phyloP scores from a whole-genome alignment of 1,139 yeast genomes.

The Candida sp. region DNA sequence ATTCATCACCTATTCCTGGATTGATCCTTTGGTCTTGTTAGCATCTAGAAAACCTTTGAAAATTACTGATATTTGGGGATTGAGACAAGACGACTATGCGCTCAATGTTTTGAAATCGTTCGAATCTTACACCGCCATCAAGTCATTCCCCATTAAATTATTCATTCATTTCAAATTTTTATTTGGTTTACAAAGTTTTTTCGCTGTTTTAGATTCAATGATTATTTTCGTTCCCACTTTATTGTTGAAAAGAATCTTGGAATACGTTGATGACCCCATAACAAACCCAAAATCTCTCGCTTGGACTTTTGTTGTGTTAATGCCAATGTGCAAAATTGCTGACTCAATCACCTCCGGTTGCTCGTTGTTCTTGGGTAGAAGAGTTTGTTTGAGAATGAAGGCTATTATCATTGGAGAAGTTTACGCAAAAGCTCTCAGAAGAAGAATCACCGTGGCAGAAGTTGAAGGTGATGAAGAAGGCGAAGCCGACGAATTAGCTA shows the following conservation, averaged over 20 bases:
- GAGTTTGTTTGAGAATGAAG: slow-evolving; percentile 88
- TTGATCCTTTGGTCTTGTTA: slow-evolving; percentile 63
- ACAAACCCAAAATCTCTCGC: slow-evolving; percentile 66
- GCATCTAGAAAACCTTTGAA: slow-evolving; percentile 59
- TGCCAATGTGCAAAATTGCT: slow-evolving; percentile 63
- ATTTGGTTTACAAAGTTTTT: slow-evolving; percentile 62
- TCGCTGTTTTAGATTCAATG: slow-evolving; percentile 67
- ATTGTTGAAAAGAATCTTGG: slow-evolving; percentile 72
- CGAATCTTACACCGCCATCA: slow-evolving; percentile 31
- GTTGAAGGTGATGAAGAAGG: slow-evolving; percentile 11
- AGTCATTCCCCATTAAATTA: slow-evolving; percentile 55
- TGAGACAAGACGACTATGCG: slow-evolving; percentile 79
- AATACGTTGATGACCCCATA: slow-evolving; percentile 75
- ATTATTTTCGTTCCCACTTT: slow-evolving; percentile 77
- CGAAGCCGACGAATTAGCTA: slow-evolving; percentile 7
- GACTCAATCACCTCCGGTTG: slow-evolving; percentile 71
- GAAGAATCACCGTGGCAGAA: slow-evolving; percentile 57
- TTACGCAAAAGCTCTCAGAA: slow-evolving; percentile 87
- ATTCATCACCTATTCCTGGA: slow-evolving; percentile 72
- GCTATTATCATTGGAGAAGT: slow-evolving; percentile 90
- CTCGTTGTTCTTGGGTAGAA: slow-evolving; percentile 84
- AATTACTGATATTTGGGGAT: slow-evolving; percentile 78
- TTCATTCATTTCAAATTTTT: slow-evolving; percentile 60
- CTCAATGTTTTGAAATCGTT: slow-evolving; percentile 62
- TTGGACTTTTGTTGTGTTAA: slow-evolving; percentile 82